Conservation (phyloP, 169 alveolate genomes). For the Cryptosporidium muris region DNA sequence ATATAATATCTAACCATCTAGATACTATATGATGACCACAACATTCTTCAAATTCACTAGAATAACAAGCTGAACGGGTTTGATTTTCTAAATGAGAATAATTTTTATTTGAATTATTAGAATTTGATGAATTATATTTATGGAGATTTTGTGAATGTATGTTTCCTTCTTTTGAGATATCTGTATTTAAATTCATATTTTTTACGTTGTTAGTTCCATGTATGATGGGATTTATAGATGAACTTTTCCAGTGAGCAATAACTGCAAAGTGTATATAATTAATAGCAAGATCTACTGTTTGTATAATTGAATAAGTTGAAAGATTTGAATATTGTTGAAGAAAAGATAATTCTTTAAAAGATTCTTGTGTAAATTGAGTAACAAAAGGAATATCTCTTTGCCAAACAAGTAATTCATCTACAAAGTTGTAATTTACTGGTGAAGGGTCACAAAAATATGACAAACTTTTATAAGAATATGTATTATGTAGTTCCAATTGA, state of each 20-base stretch:
- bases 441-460: constrained; percentile 28
- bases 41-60: constrained; percentile 45
- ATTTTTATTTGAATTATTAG: neutral
- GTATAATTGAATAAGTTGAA: constrained; percentile 14
- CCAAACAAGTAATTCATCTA: constrained; percentile 63
- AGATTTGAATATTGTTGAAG: constrained; percentile 2
- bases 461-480: constrained; percentile 6
- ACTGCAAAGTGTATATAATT: constrained; percentile 49
- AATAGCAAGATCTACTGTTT: constrained; percentile 35
- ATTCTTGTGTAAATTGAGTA: constrained; percentile 33
- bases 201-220: no score
- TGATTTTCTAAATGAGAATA: neutral
- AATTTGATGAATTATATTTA: neutral
- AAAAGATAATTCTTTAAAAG: constrained; percentile 23
- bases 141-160: no score
- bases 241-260: constrained; percentile 5
- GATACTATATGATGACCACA: constrained; percentile 11
- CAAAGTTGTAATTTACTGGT: constrained; percentile 18
- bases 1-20: constrained; percentile 24
- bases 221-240: neutral
- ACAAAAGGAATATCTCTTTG: constrained; percentile 67
- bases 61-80: constrained; percentile 10
- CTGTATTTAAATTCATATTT: no score
- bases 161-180: no score
- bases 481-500: neutral